A percentile compares a stretch with the other conserved stretches of the same genome.
Evolutionary conservation across 768 basidiomycete species (phyloP).

Genomic region (Sistotremastrum niveocremeum): DNA sequence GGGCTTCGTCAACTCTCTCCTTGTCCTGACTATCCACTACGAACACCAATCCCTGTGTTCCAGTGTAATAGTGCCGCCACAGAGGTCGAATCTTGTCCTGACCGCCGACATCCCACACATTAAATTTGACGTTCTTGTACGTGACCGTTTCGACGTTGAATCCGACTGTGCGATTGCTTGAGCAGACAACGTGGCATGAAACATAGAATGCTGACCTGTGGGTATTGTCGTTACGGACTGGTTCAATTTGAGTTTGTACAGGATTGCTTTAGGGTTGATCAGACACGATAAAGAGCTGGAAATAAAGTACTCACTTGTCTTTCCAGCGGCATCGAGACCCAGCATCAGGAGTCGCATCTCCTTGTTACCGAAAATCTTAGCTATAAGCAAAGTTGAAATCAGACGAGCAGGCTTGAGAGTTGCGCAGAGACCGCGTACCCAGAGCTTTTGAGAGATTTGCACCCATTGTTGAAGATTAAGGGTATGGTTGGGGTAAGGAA

Average conservation of each 20-base stretch:
- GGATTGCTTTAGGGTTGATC: slow-evolving; percentile 51
- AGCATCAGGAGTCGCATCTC: slow-evolving; percentile 98
- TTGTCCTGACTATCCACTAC: slow-evolving; percentile 95
- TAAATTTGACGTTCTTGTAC: slow-evolving; percentile 99
- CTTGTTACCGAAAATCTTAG: slow-evolving; percentile 94
- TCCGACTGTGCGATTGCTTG: slow-evolving; percentile 43
- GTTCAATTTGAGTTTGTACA: slow-evolving; percentile 98
- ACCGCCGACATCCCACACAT: slow-evolving; percentile 99
- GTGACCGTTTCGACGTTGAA: slow-evolving; percentile 99
- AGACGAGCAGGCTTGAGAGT: slow-evolving; percentile 2
- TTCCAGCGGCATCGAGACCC: slow-evolving; percentile 94
- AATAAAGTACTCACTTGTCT: slow-evolving; percentile 65
- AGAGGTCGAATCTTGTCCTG: slow-evolving; percentile 99
- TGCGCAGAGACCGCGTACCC: slow-evolving; percentile 27
- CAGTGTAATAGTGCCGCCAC: slow-evolving; percentile 99
- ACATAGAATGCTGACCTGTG: slow-evolving; percentile 44
- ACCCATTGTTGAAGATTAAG: slow-evolving; percentile 42
- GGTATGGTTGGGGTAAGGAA: slow-evolving; percentile 5
- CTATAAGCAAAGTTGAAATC: slow-evolving; percentile 25
- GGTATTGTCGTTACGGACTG: slow-evolving; percentile 98
- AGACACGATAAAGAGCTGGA: slow-evolving; percentile 2
- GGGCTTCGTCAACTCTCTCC: slow-evolving; percentile 92
- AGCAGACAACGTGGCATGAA: not conserved
- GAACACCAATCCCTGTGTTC: slow-evolving; percentile 95
- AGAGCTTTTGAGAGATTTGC: slow-evolving; percentile 78